Evolutionary conservation across 2,329 filamentous ascomycete species (phyloP), one percentile per base, ranked within the genome.

Genomic region (Colletotrichum echinochloae): DNA sequence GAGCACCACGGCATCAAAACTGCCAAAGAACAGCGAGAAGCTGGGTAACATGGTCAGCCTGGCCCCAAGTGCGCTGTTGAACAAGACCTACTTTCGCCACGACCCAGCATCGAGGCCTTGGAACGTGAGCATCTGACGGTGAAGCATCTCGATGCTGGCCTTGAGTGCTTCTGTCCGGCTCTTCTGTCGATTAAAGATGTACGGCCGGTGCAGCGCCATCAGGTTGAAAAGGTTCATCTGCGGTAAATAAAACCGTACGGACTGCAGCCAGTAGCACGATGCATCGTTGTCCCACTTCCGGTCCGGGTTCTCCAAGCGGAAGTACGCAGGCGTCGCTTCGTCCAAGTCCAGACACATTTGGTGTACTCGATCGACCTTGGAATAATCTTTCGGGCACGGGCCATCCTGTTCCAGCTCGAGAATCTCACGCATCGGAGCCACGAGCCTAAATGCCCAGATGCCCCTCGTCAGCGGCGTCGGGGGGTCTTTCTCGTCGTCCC

Each of bases 1-100:
- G 65, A 91, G 81, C 20, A 91, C 87, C 26, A 90, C 85, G 18
- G 89, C 89, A 74, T 91, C 89, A 70, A 91, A 91, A 8, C 87
- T 90, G 62, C 87, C 88, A 62, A 89, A 90, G 76, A 90, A 90
- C 4, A 91, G 81, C 20, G 85, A 82, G 73, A 88, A 88, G 30
- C 81, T 84, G 16, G 26, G 54, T 12, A 26, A 30, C n/a, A 8
- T 20, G 51, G 57, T 56, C 18, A 56, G 37, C 39, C n/a, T 18
- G 14, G 12, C 20, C 26, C 60, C 65, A 28, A n/a, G 5, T 26
- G 20, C 20, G 51, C 9, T 14, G 28, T 20, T 37, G 23, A 12
- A 12, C 28, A 20, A 61, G 41, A 75, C 79, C 72, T 73, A 81
- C 76, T 82, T 81, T 62, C 78, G 79, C 81, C 81, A 90, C 60